Evolutionary conservation across 192 early-diverging fungal species (phyloP).

Genomic region (Coemansia brasiliensis): DNA sequence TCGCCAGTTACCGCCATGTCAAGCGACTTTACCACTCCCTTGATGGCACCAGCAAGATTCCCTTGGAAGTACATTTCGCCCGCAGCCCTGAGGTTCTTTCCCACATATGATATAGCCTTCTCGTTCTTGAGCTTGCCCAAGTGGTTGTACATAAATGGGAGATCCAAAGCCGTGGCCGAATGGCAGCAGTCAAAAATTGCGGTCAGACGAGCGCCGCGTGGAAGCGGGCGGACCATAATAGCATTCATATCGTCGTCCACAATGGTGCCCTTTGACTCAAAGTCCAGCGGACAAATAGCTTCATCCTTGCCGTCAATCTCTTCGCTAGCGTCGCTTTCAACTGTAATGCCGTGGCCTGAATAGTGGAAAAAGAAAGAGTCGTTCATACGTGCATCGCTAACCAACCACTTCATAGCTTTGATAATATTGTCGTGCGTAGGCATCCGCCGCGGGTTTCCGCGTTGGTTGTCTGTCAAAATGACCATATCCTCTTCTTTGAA

Average conservation of each 20-base stretch:
- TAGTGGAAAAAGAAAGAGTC: slow-evolving; percentile 86
- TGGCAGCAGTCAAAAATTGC: slow-evolving; percentile 87
- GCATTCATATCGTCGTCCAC: slow-evolving; percentile 76
- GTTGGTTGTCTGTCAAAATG: slow-evolving; percentile 76
- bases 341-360: slow-evolving; percentile 75
- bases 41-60: slow-evolving; percentile 41
- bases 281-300: slow-evolving; percentile 73
- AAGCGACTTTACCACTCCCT: slow-evolving; percentile 40
- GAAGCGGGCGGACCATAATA: slow-evolving; percentile 71
- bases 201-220: slow-evolving; percentile 71
- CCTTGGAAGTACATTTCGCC: slow-evolving; percentile 42
- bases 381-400: slow-evolving; percentile 68
- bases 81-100: slow-evolving; percentile 37
- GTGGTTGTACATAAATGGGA: slow-evolving; percentile 78
- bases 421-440: slow-evolving; percentile 78
- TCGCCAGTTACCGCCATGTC: slow-evolving; percentile 47
- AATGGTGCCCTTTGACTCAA: slow-evolving; percentile 62
- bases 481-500: slow-evolving; percentile 72
- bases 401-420: slow-evolving; percentile 76
- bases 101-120: slow-evolving; percentile 44
- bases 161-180: slow-evolving; percentile 77
- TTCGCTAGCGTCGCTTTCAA: slow-evolving; percentile 62
- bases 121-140: slow-evolving; percentile 62
- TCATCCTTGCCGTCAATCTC: slow-evolving; percentile 81
- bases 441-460: slow-evolving; percentile 59